Base-by-base conservation (phyloP, 1,139 yeast species). In the Taphrina confusa region DNA sequence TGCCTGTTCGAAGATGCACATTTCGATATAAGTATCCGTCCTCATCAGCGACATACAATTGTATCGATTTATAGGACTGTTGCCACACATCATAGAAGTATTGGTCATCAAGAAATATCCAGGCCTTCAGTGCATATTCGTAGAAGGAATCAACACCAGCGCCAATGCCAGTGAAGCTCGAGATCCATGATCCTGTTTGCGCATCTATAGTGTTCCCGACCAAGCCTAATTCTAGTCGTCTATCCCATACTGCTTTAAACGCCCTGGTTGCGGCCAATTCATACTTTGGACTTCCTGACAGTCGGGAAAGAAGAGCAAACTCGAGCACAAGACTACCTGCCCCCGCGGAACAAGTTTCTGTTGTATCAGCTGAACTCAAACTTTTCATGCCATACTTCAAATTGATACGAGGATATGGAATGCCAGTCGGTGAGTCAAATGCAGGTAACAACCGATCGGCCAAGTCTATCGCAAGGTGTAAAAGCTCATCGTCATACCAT, bases 91-190 rank as follows among this genome's bases (percentile, higher is more conserved):
- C 69, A 72, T 79, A 76, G 70, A 87, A 76, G 34, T 78, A 74
- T 14, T 77, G 76, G 69, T 90, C 95, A 66, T 86, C 77, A 64
- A 90, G 89, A 8, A 91, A 68, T 11, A 90, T 80, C 1, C 91
- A 76, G 25, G 84, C 82, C 69, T 91, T 91, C 37, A 88, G 77
- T 0, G 96, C 87, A 70, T 91, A 88, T 69, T 91, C 97, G 70
- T 86, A 91, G 68, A 87, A 88, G 0, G 96, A 89, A 72, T 91
- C 97, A n/a, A 88, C 81, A 1, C 95, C 86, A 0, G 97, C 97
- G 0, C 97, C 97, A 8, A 87, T 78, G 0, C 97, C 96, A 0
- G 92, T 81, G 44, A 83, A 74, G 0, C 80, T 72, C 61, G 85
- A 85, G 40, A 76, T 74, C 83, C 90, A 84, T 34, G 71, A 69